Evolutionary conservation across 352 stramenopile genomes (phyloP).

Genomic region (Globisporangium cylindrosporum): DNA sequence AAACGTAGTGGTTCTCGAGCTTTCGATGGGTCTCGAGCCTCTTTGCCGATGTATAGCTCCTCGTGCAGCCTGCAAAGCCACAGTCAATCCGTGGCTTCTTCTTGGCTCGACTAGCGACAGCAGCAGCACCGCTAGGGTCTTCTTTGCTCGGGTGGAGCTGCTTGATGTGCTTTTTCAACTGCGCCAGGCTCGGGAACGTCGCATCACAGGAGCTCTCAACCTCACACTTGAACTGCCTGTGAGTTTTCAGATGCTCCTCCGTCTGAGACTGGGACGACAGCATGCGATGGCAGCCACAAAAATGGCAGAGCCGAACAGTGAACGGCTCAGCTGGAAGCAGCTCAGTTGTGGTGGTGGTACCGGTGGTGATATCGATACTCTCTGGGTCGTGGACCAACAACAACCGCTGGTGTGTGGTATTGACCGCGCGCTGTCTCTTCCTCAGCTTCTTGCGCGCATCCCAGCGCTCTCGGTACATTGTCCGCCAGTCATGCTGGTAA

Average conservation of each 20-base stretch:
- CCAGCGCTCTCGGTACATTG: conserved; percentile 16
- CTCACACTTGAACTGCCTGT: conserved; percentile 30
- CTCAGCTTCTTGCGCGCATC: conserved; percentile 7
- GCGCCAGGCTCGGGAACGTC: conserved; percentile 25
- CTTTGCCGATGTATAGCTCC: conserved; percentile 42
- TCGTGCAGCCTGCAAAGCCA: conserved; percentile 26
- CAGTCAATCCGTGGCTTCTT: conserved; percentile 25
- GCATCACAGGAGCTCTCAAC: conserved; percentile 23
- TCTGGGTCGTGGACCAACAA: conserved; percentile 8
- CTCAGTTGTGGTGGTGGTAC: neutral
- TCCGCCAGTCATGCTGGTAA: conserved; percentile 30
- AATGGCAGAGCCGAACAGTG: conserved; percentile 28
- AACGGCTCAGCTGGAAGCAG: conserved; percentile 15
- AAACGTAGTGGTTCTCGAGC: conserved; percentile 11
- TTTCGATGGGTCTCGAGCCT: conserved; percentile 32
- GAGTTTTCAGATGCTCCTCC: conserved; percentile 22
- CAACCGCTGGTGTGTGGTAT: neutral
- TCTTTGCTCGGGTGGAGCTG: conserved; percentile 12
- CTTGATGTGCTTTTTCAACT: conserved; percentile 31
- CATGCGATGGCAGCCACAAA: conserved; percentile 37
- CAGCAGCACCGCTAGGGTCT: neutral
- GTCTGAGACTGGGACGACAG: conserved; percentile 24
- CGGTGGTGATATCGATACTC: neutral
- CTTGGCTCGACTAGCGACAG: neutral
- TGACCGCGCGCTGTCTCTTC: conserved; percentile 8